A percentile compares a stretch with the other conserved stretches of the same genome.
These are phyloP conservation scores for Aspergillus uvarum DNA, from an alignment of 2,329 filamentous ascomycete genomes.

Conservation along the genomic window DNA sequence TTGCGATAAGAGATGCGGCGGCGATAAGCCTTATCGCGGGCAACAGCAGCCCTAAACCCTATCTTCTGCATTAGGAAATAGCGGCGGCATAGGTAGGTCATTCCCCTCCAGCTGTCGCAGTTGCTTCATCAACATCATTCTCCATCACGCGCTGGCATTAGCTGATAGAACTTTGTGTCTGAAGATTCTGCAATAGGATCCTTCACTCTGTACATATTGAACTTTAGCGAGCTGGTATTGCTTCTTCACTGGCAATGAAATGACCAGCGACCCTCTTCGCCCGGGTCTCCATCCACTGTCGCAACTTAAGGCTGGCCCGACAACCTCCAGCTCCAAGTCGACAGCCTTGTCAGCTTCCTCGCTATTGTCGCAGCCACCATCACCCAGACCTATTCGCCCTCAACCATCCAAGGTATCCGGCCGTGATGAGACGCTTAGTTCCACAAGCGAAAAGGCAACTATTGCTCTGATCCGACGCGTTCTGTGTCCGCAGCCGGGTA, in stretches of 20 bases:
- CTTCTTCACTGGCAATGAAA: conserved; percentile 34
- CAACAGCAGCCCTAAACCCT: conserved; percentile 32
- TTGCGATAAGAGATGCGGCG: conserved; percentile 10
- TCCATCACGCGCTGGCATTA: conserved; percentile 3
- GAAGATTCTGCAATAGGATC: conserved; percentile 1
- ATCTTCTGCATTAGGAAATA: conserved; percentile 22
- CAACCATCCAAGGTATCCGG: conserved; percentile 25
- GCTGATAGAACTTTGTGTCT: conserved; percentile 1
- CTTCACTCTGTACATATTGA: not conserved
- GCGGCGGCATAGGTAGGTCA: conserved; percentile 2
- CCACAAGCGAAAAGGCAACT: conserved; percentile 75
- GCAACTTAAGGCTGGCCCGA: conserved; percentile 37
- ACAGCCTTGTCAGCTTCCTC: conserved; percentile 29
- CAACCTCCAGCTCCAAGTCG: conserved; percentile 38
- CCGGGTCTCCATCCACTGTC: conserved; percentile 43
- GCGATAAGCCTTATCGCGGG: conserved; percentile 19
- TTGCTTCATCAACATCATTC: conserved; percentile 10
- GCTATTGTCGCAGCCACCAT: conserved; percentile 24
- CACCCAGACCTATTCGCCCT: conserved; percentile 34
- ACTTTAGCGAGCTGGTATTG: not conserved
- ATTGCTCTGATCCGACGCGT: conserved; percentile 76
- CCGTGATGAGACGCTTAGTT: conserved; percentile 45
- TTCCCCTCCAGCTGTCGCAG: conserved; percentile 5
- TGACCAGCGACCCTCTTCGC: conserved; percentile 37
- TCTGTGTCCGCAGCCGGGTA: conserved; percentile 67